Base-by-base conservation (phyloP, 768 basidiomycete genomes). In the Agaricus subrufescens region DNA sequence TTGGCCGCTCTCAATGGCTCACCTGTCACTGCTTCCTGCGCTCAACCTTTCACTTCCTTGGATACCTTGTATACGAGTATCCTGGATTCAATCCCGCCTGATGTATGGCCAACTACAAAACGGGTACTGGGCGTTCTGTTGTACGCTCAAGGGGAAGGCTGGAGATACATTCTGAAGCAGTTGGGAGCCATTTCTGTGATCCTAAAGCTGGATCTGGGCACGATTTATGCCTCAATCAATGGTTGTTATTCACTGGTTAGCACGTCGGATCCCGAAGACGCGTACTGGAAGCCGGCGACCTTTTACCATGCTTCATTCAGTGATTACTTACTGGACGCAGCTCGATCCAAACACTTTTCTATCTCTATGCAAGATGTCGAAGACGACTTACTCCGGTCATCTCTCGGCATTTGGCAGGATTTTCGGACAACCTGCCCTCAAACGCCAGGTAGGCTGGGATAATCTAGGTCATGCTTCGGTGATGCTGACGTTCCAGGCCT, bases 251-350 rank as follows among this genome's bases (percentile, higher is more conserved):
- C 48, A 12, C 9, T 49, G 10, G 31, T 49, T 19, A n/a, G 3
- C n/a, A 49, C 38, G 5, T 34, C 48, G 12, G 15, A 15, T 19
- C 31, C 25, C 8, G 11, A 8, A 10, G 5, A 23, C 2, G 48
- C 30, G 9, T 23, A 25, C 30, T 8, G 2, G 6, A 37, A 23
- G 8, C 48, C 7, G 10, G 15, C 38, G 4, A 10, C 30, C 48
- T 49, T 49, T 49, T 19, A 34, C 12, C 48, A 49, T 23, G 81
- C 52, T 86, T 79, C 62, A 73, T 84, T 44, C 76, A 15, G 6
- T 5, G 40, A 42, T 7, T 42, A 9, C 14, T 12, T 42, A 8
- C 3, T 1, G 40, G 40, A 42, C 19, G 2, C 40, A 5, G 6
- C 40, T 19, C 14, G 40, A 42, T 42, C 40, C 2, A 42, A 42